Base-by-base conservation (phyloP, 2,329 filamentous ascomycete genomes). In the Trichophyton rubrum region DNA sequence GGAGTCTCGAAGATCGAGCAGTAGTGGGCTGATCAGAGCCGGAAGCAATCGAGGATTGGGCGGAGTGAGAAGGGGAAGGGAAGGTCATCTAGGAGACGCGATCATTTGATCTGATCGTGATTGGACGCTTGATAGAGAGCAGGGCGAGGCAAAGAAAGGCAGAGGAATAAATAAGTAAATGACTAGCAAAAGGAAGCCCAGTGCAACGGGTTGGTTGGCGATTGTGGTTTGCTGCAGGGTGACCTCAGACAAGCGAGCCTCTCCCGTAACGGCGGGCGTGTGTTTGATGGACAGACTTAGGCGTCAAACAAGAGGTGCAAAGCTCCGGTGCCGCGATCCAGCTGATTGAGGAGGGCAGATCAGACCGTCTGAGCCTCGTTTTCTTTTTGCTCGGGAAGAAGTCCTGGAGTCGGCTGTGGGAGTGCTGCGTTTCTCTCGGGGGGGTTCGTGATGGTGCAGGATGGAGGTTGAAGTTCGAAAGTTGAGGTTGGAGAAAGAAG, bases 41-140 rank as follows among this genome's bases (percentile, higher is more conserved):
- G 73, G 76, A 77, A 76, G 74, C 74, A 76, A 76, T 78, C 73
- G 74, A 77, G 68, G 76, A 77, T 73, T 78, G 77, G 72, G 77
- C 71, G 71, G 76, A 77, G 74, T 73, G 73, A 70, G 74, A 75
- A 73, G 77, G 75, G 72, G 77, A 75, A 78, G 75, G 77, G 75
- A 77, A 77, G 77, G 74, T 81, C 79, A 81, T 81, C 78, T 80
- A 78, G 76, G 76, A 77, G 73, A 75, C 73, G 73, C 74, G 73
- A 76, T 76, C 76, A 78, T 77, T 77, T 76, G 74, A 76, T 74
- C 72, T 72, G 70, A 68, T 66, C 67, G 68, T 67, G 68, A 49
- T 55, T 63, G 59, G 60, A 58, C 11, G 43, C 35, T 47, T 47
- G 56, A 47, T 13, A 38, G 33, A 11, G 33, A 38, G 11, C 9